Evolutionary conservation across 352 stramenopile genomes (phyloP), one percentile per base, ranked within the genome.

Genomic region (Blastocystis sp.): DNA sequence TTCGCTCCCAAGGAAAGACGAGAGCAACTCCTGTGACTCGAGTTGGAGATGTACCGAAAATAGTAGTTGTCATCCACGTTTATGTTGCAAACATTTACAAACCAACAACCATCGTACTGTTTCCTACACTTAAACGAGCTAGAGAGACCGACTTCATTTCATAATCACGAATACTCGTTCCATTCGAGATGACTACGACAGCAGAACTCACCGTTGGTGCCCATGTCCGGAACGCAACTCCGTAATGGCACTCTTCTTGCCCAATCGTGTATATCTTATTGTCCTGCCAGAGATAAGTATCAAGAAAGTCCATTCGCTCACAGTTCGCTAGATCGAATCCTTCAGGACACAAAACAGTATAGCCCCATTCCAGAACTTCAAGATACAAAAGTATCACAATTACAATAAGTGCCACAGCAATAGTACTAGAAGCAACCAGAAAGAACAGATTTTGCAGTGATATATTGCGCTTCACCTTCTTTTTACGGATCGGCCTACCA

Each of bases 71-170:
- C 41, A 13, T 29, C 73, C 20, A 68, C 43, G 8, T 68, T 53
- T n/a, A 68, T 55, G 18, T 84, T 45, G 50, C 73, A 84, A 2
- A 84, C 73, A 43, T 84, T 84, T 9, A 41, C 53, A 68, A 84
- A 84, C 73, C 73, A 84, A 45, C 9, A 53, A 23, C 73, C 73
- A 64, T 84, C 73, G 39, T 84, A 68, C 56, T 84, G 73, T 20
- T 23, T 9, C 34, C 73, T 84, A 84, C 37, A 0, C 29, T 61
- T 15, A 39, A 15, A 68, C 7, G 5, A 3, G 18, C 26, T 1
- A 13, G 20, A 41, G n/a, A 68, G 9, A 5, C 29, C 23, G 37
- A 84, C 73, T 0, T 68, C 73, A 84, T 84, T 26, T 26, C 8
- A 64, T 84, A 84, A 6, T 18, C 26, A 8, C 29, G 13, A 29